Conservation (phyloP, 345 rosid species). For the Eucalyptus shirleyi region DNA sequence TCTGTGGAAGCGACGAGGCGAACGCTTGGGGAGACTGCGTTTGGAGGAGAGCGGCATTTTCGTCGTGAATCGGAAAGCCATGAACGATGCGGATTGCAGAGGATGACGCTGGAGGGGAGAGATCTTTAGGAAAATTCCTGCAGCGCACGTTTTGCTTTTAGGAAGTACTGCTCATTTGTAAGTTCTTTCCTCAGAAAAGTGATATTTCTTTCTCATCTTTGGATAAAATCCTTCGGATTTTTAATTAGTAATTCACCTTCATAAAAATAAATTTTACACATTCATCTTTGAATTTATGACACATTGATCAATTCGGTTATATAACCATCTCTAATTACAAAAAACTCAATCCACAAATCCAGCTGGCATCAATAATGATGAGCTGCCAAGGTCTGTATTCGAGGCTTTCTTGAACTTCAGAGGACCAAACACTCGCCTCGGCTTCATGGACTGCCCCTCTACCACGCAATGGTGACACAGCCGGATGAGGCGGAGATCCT, state of each 20-base stretch:
- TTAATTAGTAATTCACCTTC: fast-evolving
- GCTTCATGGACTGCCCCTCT: fast-evolving
- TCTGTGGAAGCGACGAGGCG: background rate
- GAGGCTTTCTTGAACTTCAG: background rate
- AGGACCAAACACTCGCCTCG: background rate
- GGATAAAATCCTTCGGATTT: background rate
- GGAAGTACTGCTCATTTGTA: background rate
- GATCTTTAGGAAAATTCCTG: background rate
- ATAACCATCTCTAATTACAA: fast-evolving
- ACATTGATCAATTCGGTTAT: fast-evolving
- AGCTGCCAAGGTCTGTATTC: background rate
- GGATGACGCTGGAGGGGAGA: background rate
- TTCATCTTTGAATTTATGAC: background rate
- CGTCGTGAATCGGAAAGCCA: background rate
- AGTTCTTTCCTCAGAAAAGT: background rate
- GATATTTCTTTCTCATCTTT: background rate
- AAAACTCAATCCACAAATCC: fast-evolving
- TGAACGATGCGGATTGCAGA: background rate
- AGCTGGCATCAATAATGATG: fast-evolving
- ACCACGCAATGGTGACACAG: background rate
- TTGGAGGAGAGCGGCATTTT: background rate
- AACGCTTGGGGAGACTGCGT: background rate
- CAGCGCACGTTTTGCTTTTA: background rate
- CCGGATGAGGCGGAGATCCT: background rate
- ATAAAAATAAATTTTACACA: fast-evolving